phyloP scores from a whole-genome alignment of 176 grass and related monocot species.

The Saccharum spontaneum region DNA sequence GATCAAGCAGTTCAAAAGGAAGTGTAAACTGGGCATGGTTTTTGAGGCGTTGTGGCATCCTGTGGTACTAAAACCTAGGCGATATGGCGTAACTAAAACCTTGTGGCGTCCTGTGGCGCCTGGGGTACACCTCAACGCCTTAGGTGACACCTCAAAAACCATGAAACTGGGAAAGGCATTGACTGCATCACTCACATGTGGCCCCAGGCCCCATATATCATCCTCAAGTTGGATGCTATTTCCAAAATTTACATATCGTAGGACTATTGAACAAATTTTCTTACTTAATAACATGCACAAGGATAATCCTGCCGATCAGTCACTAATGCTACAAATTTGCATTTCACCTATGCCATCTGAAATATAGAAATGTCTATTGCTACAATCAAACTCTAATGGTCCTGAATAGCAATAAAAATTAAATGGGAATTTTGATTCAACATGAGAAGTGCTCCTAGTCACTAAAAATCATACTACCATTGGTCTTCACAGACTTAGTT shows the following conservation, averaged over 20 bases:
- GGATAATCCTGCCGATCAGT: background rate
- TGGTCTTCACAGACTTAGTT: background rate
- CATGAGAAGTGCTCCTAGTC: slow-evolving; percentile 2
- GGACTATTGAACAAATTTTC: background rate
- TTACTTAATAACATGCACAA: background rate
- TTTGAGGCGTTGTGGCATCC: background rate
- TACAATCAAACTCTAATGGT: background rate
- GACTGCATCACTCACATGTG: background rate
- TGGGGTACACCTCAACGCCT: background rate
- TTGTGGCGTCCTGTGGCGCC: background rate
- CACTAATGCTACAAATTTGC: background rate
- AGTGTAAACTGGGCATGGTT: background rate
- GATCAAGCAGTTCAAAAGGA: slow-evolving; percentile 7
- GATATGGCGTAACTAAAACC: background rate
- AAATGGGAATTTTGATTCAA: background rate
- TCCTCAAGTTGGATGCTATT: slow-evolving; percentile 1
- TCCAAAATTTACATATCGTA: background rate
- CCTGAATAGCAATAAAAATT: background rate
- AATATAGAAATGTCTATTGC: background rate
- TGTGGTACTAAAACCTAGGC: background rate
- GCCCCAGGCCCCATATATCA: background rate
- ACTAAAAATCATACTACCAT: background rate
- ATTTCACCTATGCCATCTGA: slow-evolving; percentile 13
- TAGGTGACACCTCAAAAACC: background rate
- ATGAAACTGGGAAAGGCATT: background rate